Conservation (phyloP, 2,329 filamentous ascomycete genomes). For the Aspergillus pseudoterreus region DNA sequence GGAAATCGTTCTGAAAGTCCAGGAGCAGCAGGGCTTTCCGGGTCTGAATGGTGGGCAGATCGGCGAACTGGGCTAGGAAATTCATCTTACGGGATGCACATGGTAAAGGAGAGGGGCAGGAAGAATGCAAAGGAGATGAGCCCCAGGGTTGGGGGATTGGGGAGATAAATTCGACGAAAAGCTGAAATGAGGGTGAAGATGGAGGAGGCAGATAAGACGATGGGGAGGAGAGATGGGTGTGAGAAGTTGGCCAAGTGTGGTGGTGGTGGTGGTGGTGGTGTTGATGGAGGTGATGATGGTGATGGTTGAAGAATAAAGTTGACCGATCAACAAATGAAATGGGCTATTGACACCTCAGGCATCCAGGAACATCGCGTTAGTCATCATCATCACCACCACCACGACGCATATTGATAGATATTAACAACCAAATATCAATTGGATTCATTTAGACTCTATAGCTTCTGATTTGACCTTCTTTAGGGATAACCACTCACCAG, state of each 20-base stretch:
- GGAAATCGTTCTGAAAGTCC: conserved; percentile 88
- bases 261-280: background rate
- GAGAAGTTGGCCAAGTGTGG: background rate
- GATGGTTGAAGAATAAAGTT: background rate
- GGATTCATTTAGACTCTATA: too few species aligned
- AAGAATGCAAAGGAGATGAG: background rate
- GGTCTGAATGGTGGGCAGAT: conserved; percentile 51
- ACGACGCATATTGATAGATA: too few species aligned
- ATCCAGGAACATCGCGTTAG: too few species aligned
- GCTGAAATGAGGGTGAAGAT: background rate
- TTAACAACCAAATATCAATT: too few species aligned
- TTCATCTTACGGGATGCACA: conserved; percentile 26
- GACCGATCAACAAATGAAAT: background rate
- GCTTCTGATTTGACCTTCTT: too few species aligned
- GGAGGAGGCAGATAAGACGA: background rate
- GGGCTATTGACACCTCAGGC: conserved; percentile 1
- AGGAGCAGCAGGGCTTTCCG: conserved; percentile 73
- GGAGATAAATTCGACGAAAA: background rate
- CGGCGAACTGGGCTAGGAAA: conserved; percentile 25
- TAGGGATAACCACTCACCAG: too few species aligned
- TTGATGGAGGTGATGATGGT: background rate
- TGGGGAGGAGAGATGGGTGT: background rate
- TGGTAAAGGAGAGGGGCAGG: conserved; percentile 13
- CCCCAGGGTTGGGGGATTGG: too few species aligned
- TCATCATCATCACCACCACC: too few species aligned